Evolutionary conservation across 2,329 filamentous ascomycete genomes (phyloP).

Genomic region (Pseudonectria foliicola): DNA sequence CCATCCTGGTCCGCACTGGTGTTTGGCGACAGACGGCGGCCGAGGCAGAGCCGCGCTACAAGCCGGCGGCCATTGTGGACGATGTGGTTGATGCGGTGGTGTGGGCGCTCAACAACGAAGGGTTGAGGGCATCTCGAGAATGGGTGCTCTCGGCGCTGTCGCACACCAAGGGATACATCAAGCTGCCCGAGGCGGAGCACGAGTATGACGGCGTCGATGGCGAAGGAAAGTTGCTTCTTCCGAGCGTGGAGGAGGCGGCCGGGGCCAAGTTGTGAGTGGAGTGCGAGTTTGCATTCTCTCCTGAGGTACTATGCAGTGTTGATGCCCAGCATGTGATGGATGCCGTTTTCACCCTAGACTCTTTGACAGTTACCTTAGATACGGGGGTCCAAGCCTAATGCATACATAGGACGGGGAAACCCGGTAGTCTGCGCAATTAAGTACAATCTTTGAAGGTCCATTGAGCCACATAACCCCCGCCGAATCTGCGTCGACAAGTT

Average conservation of each 20-base stretch:
- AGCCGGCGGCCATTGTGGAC: slow-evolving; percentile 59
- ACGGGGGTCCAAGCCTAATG: too few species aligned
- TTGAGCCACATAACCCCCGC: too few species aligned
- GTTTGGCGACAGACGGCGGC: slow-evolving; percentile 51
- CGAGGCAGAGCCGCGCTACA: slow-evolving; percentile 45
- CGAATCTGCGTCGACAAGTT: too few species aligned
- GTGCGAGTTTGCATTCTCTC: too few species aligned
- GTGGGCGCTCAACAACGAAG: slow-evolving; percentile 62
- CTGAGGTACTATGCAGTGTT: too few species aligned
- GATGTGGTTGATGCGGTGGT: slow-evolving; percentile 71
- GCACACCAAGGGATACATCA: slow-evolving; percentile 21
- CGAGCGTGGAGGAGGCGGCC: slow-evolving; percentile 17
- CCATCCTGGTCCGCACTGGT: slow-evolving; percentile 72
- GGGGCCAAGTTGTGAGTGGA: slow-evolving; percentile 9
- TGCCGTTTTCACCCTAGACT: background rate
- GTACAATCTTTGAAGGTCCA: too few species aligned
- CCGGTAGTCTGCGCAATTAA: too few species aligned
- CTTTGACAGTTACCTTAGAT: too few species aligned
- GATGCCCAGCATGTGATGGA: background rate
- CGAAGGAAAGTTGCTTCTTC: slow-evolving; percentile 7
- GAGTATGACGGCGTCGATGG: slow-evolving; percentile 1
- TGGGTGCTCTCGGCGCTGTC: slow-evolving; percentile 23
- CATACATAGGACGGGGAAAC: too few species aligned
- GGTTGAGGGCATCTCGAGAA: slow-evolving; percentile 28
- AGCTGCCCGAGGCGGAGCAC: slow-evolving; percentile 16